These are phyloP conservation scores for Tolypocladium ophioglossoides DNA, from an alignment of 2,329 filamentous ascomycete species.

Conservation along the genomic window DNA sequence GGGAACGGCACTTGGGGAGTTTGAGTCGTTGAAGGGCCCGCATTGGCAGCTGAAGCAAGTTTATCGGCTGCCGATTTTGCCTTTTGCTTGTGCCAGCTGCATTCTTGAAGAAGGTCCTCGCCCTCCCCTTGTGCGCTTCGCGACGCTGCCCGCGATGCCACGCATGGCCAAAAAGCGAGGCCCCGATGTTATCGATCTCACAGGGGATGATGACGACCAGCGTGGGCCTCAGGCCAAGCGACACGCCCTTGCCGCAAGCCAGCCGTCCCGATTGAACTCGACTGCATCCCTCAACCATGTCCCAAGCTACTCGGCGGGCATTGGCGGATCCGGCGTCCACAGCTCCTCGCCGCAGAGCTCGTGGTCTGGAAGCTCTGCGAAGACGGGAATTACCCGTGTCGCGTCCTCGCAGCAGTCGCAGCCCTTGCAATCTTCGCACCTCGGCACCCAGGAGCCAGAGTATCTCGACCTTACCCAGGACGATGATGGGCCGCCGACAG, in stretches of 20 bases:
- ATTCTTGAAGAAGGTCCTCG: neutral
- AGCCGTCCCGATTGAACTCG: neutral
- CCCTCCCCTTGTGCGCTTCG: neutral
- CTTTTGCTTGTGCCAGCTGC: neutral
- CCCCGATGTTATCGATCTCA: constrained; percentile 29
- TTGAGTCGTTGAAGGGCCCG: no score
- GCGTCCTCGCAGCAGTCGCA: constrained; percentile 8
- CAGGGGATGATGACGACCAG: constrained; percentile 21
- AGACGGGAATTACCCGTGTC: neutral
- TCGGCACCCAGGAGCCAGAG: constrained; percentile 22
- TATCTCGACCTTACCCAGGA: constrained; percentile 32
- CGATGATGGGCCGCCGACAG: constrained; percentile 27
- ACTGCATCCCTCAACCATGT: neutral
- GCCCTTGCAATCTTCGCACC: constrained; percentile 5
- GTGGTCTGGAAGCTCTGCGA: neutral
- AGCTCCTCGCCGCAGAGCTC: constrained; percentile 1
- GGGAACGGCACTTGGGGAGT: no score
- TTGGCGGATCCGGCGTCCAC: constrained; percentile 10
- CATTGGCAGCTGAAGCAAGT: no score
- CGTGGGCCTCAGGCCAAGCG: constrained; percentile 14
- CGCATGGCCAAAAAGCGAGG: constrained; percentile 21
- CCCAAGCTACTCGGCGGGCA: constrained; percentile 4
- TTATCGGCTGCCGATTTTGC: no score
- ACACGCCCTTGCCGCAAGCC: constrained; percentile 9
- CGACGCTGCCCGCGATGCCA: constrained; percentile 3